Conservation (phyloP, 2,329 filamentous ascomycete species). For the Ophiostoma quercus region DNA sequence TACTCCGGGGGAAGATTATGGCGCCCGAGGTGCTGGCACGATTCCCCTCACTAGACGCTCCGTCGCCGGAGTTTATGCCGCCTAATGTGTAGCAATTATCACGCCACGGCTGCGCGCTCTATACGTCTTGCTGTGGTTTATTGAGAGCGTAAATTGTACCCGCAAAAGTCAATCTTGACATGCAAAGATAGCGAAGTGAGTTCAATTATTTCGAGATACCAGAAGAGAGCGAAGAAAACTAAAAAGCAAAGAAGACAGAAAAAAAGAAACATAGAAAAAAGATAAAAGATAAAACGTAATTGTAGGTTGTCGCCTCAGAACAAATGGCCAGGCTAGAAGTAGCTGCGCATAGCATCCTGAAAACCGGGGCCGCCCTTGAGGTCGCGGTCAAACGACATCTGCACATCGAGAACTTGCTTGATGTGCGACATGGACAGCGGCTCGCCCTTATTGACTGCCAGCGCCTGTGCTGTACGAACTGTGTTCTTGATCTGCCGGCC, state of each 20-base stretch:
- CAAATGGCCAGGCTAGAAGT: constrained; percentile 47
- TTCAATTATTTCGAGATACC: neutral
- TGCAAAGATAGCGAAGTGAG: neutral
- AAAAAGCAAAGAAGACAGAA: neutral
- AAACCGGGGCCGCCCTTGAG: constrained; percentile 76
- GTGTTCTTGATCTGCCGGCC: constrained; percentile 79
- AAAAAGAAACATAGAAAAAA: neutral
- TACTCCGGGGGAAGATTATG: constrained; percentile 9
- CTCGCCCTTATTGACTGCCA: constrained; percentile 70
- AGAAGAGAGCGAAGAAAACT: neutral
- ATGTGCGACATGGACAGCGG: constrained; percentile 74
- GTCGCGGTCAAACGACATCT: constrained; percentile 76
- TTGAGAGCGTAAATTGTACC: neutral
- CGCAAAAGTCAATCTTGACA: too few species aligned
- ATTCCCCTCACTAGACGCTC: neutral
- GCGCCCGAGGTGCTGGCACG: neutral
- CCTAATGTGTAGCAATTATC: neutral
- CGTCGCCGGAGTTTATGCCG: neutral
- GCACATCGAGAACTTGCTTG: constrained; percentile 74
- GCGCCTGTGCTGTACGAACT: constrained; percentile 73
- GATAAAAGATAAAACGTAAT: neutral
- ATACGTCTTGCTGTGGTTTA: neutral
- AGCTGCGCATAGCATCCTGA: constrained; percentile 77
- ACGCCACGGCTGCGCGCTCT: neutral
- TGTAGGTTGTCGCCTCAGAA: neutral